phyloP scores from a whole-genome alignment of 257 asterid species.

The Avicennia marina region DNA sequence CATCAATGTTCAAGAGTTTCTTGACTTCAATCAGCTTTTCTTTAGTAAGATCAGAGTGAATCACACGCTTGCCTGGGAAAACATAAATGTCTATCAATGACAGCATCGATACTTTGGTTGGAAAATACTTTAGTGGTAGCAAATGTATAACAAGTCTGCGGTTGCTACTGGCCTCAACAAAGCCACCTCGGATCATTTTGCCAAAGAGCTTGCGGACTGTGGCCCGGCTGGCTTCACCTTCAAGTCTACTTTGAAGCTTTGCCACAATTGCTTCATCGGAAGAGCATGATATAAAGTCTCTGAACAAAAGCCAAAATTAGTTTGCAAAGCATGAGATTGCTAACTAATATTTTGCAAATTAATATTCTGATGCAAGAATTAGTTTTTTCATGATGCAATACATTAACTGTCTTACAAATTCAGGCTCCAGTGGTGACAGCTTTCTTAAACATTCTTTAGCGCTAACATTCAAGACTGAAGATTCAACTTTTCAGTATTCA shows the following conservation, averaged over 20 bases:
- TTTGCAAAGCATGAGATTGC: constrained; percentile 2
- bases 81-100: constrained; percentile 10
- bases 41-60: constrained; percentile 75
- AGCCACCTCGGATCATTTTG: constrained; percentile 84
- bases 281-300: constrained; percentile 94
- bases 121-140: neutral
- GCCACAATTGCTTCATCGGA: constrained; percentile 61
- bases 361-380: too few relatives aligned
- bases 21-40: constrained; percentile 65
- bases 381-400: too few relatives aligned
- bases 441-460: too few relatives aligned
- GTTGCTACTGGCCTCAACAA: constrained; percentile 58
- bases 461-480: too few relatives aligned
- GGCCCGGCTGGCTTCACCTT: constrained; percentile 60
- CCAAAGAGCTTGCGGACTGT: constrained; percentile 72
- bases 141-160: constrained; percentile 66
- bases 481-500: too few relatives aligned
- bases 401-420: too few relatives aligned
- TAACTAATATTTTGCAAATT: constrained; percentile 1
- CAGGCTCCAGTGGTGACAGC: too few relatives aligned
- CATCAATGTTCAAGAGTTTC: constrained; percentile 49
- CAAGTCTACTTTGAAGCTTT: constrained; percentile 75
- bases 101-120: neutral
- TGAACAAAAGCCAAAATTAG: constrained; percentile 10
- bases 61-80: constrained; percentile 80